Evolutionary conservation across 257 asterid genomes (phyloP).

Genomic region (Rhazya stricta): DNA sequence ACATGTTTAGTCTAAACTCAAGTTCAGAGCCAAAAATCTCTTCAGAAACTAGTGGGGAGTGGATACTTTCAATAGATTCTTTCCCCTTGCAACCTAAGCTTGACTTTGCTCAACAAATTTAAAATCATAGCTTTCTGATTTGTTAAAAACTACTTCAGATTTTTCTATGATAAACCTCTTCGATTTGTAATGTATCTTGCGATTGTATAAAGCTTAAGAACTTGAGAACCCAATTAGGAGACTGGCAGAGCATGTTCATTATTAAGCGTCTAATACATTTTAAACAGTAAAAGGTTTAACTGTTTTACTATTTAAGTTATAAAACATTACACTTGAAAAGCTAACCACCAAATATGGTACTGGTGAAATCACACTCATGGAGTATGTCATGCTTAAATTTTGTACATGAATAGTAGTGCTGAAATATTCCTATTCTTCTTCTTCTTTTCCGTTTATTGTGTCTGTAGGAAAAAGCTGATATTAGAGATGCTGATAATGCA

Average conservation of each 20-base stretch:
- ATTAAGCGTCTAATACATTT: neutral
- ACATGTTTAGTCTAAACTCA: neutral
- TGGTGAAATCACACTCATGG: neutral
- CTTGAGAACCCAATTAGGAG: neutral
- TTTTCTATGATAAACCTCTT: neutral
- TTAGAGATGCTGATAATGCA: constrained; percentile 57
- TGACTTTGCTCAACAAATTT: neutral
- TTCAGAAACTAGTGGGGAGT: neutral
- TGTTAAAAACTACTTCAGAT: neutral
- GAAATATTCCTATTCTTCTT: neutral
- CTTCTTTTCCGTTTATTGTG: constrained; percentile 3
- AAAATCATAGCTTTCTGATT: neutral
- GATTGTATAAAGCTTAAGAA: neutral
- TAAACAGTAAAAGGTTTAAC: neutral
- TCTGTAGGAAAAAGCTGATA: constrained; percentile 76
- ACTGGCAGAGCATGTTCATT: neutral
- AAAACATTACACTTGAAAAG: neutral
- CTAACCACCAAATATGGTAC: neutral
- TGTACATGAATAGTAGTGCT: neutral
- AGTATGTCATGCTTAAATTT: neutral
- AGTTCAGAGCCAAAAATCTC: neutral
- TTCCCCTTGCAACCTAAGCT: neutral
- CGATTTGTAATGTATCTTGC: neutral
- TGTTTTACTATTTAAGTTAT: neutral
- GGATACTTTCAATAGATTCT: no score